Evolutionary conservation across 2,329 filamentous ascomycete genomes (phyloP), one percentile per base, ranked within the genome.

Genomic region (Fusarium newnesense): DNA sequence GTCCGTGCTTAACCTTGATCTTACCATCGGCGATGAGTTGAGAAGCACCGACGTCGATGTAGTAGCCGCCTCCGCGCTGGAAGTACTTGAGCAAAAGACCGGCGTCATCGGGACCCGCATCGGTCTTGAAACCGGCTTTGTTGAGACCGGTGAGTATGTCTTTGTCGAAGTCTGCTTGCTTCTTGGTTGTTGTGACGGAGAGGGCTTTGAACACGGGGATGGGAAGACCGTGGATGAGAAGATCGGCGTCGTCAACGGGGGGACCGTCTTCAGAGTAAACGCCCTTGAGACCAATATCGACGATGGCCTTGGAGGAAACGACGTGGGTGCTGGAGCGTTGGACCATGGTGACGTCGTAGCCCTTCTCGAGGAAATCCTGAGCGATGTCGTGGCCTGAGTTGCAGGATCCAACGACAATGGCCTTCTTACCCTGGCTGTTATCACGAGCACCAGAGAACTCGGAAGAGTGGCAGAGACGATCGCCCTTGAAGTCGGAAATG

Each of bases 371-470:
- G 75, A 87, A 93, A 70, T 93, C 90, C 64, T 93, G 91, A 1
- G 90, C 88, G 62, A 93, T 93, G 70, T 93, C 92, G 74, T 92
- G 90, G 10, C 85, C 90, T 0, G 90, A 92, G 79, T 93, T 93
- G 79, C 91, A 92, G 4, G 88, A 90, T 4, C 92, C 92, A 0
- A 94, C 85, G 0, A 94, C 87, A 4, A 93, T 81, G 0, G 89
- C 91, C 68, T 88, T 91, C 77, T 90, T 91, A 3, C 87, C 87
- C 24, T 84, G 79, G 19, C 83, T 80, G 5, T 84, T 78, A 1
- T 84, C 78, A 6, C 80, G 79, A 0, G 89, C 88, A 2, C 89
- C 90, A 0, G 83, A 80, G 70, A 91, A 91, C 5, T 89, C 85
- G 1, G 89, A 88, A 1, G 90, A 91, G 67, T 93, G 92, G 69